Conservation (phyloP, 495 filamentous ascomycete species). For the Daldinia decipiens region DNA sequence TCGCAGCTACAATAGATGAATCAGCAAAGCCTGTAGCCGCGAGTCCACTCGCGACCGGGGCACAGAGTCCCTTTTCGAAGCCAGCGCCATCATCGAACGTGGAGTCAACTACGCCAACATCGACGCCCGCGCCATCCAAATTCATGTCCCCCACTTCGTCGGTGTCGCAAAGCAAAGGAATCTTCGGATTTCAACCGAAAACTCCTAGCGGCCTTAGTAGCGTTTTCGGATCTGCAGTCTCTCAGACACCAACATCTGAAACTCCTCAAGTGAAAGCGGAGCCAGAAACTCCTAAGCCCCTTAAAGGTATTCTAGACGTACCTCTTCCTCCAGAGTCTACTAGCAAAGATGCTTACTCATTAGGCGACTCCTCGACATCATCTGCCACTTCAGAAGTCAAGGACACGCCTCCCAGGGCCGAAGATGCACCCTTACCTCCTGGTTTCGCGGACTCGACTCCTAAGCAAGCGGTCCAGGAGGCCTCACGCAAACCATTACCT, state of each 20-base stretch:
- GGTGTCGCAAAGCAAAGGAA: slow-evolving; percentile 25
- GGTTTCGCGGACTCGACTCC: slow-evolving; percentile 57
- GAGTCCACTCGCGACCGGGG: slow-evolving; percentile 30
- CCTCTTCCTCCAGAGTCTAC: slow-evolving; percentile 83
- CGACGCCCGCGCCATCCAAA: slow-evolving; percentile 62
- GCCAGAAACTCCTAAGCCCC: slow-evolving; percentile 45
- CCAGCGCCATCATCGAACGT: slow-evolving; percentile 39
- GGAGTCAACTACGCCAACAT: slow-evolving; percentile 68
- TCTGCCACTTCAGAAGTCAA: slow-evolving; percentile 57
- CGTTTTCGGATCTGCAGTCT: slow-evolving; percentile 18
- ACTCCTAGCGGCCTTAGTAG: slow-evolving; percentile 27
- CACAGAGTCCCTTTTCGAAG: slow-evolving; percentile 47
- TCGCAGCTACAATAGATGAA: slow-evolving; percentile 63
- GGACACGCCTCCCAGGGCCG: slow-evolving; percentile 46
- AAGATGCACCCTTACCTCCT: slow-evolving; percentile 70
- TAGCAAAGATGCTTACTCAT: slow-evolving; percentile 70
- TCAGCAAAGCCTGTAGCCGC: slow-evolving; percentile 50
- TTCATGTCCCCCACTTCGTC: slow-evolving; percentile 45
- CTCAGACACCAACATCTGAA: slow-evolving; percentile 31
- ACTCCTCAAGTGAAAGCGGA: slow-evolving; percentile 53
- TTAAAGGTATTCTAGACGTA: slow-evolving; percentile 53
- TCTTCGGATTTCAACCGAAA: slow-evolving; percentile 42
- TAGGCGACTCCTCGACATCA: slow-evolving; percentile 75
- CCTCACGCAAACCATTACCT: slow-evolving; percentile 25
- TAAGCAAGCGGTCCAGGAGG: slow-evolving; percentile 13